Percentiles rank a stretch among this genome's conserved stretches.
These are phyloP conservation scores for Canna indica DNA, from an alignment of 176 grass and related monocot genomes.

Conservation along the genomic window DNA sequence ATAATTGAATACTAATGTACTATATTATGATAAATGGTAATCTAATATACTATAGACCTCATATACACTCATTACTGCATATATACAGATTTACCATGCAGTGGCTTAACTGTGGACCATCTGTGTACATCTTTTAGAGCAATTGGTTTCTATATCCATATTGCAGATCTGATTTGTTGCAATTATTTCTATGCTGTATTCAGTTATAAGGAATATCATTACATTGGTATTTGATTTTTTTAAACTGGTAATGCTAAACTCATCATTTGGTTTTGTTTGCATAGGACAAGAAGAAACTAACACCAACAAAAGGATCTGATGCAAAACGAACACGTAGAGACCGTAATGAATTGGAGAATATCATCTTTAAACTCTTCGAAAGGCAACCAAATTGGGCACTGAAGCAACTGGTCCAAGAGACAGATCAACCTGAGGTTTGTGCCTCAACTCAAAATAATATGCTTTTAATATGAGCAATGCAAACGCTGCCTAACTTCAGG, in stretches of 20 bases:
- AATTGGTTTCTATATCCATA: too few relatives aligned
- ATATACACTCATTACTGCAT: too few relatives aligned
- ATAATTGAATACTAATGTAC: too few relatives aligned
- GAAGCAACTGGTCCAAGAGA: constrained; percentile 85
- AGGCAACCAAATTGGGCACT: constrained; percentile 84
- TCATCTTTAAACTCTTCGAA: constrained; percentile 94
- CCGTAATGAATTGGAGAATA: constrained; percentile 72
- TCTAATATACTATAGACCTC: too few relatives aligned
- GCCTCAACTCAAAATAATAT: neutral
- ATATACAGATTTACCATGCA: too few relatives aligned
- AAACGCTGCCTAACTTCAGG: neutral
- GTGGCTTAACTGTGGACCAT: too few relatives aligned
- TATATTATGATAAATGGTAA: too few relatives aligned
- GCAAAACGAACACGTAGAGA: constrained; percentile 84
- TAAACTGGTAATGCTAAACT: neutral
- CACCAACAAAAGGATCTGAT: constrained; percentile 64
- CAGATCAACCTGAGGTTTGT: constrained; percentile 88
- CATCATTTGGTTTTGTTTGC: neutral
- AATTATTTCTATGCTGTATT: too few relatives aligned
- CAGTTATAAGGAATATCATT: too few relatives aligned
- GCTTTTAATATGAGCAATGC: neutral
- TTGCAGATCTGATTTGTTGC: too few relatives aligned
- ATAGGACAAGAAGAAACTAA: constrained; percentile 69
- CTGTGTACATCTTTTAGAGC: too few relatives aligned
- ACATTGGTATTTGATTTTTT: too few relatives aligned